These are phyloP conservation scores for Penicillium fuscoglaucum DNA, from an alignment of 2,329 filamentous ascomycete species.

Conservation along the genomic window DNA sequence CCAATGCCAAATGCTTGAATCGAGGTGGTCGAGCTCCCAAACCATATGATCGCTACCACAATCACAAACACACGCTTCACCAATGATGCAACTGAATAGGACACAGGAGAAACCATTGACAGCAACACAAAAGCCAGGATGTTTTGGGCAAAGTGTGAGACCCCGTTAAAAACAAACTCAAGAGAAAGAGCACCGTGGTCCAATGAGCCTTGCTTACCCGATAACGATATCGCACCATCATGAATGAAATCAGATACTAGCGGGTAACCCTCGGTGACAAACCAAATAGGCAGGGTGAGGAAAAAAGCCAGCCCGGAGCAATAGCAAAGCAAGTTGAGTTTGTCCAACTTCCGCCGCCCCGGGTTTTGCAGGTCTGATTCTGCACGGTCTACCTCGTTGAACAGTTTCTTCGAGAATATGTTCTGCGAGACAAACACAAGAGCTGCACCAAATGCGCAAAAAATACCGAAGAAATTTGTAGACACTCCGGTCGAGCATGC, in stretches of 20 bases:
- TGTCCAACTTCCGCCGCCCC: constrained; percentile 78
- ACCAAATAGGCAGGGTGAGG: constrained; percentile 86
- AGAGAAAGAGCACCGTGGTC: constrained; percentile 63
- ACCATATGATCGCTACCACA: constrained; percentile 92
- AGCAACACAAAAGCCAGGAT: constrained; percentile 91
- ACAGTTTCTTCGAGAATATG: constrained; percentile 96
- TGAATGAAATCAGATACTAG: constrained; percentile 75
- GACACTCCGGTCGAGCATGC: constrained; percentile 91
- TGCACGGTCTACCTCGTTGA: constrained; percentile 86
- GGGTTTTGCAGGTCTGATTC: constrained; percentile 69
- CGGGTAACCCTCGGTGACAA: constrained; percentile 81
- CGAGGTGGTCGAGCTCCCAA: constrained; percentile 80
- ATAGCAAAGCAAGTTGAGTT: constrained; percentile 94
- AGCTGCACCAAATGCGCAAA: constrained; percentile 85
- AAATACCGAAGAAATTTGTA: constrained; percentile 84
- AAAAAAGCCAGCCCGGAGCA: constrained; percentile 92
- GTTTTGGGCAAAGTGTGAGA: constrained; percentile 95
- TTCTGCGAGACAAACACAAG: constrained; percentile 97
- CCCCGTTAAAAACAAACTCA: constrained; percentile 97
- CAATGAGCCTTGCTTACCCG: constrained; percentile 72
- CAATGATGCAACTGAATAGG: constrained; percentile 91
- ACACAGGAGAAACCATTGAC: constrained; percentile 92
- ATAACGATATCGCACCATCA: constrained; percentile 76
- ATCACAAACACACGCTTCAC: constrained; percentile 99
- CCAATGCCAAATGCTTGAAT: constrained; percentile 81